Evolutionary conservation across 1,284 basidiomycete species (phyloP), one percentile per base, ranked within the genome.

Genomic region (Cryptococcus amylolentus): DNA sequence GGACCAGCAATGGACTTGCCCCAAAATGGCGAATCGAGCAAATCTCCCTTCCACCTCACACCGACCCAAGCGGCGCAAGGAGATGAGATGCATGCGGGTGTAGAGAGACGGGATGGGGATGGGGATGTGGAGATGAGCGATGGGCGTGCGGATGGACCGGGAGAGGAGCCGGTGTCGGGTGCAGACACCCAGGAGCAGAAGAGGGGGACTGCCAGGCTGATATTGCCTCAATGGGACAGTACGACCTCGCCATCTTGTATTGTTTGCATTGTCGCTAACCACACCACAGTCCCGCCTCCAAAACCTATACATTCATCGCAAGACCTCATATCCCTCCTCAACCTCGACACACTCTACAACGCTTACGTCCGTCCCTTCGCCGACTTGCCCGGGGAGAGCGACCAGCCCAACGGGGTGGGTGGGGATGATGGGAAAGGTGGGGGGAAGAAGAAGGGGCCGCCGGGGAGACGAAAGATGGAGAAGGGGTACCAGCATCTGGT

Each of bases 291-390:
- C 10, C 59, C 65, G 5, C 67, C 69, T 7, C 48, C 42, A 3
- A 70, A 69, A 60, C 68, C 63, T 41, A 55, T 73, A 1, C 73
- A 75, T 50, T 47, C 70, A 14, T 72, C 70, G 3, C 67, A 64
- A 31, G 73, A 75, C 43, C 58, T 73, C 43, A 71, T 75, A 45
- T 70, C 70, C 27, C 63, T 71, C 27, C 63, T 75, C 14, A 65
- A 71, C 55, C 70, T 75, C 40, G 68, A 67, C 26, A 53, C 64
- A 6, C 62, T 72, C 27, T 73, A 71, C 58, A 70, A 73, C 55
- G 61, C 65, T 43, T 72, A 72, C 53, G 70, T 75, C 18, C 63
- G 68, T 8, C 73, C 73, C 4, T 73, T 65, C 54, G 68, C 69
- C 37, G 63, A 61, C 18, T 16, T 56, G 4, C 51, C 48, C 4